These are phyloP conservation scores for Globisporangium abappressorium DNA, from an alignment of 352 stramenopile genomes.

Conservation along the genomic window DNA sequence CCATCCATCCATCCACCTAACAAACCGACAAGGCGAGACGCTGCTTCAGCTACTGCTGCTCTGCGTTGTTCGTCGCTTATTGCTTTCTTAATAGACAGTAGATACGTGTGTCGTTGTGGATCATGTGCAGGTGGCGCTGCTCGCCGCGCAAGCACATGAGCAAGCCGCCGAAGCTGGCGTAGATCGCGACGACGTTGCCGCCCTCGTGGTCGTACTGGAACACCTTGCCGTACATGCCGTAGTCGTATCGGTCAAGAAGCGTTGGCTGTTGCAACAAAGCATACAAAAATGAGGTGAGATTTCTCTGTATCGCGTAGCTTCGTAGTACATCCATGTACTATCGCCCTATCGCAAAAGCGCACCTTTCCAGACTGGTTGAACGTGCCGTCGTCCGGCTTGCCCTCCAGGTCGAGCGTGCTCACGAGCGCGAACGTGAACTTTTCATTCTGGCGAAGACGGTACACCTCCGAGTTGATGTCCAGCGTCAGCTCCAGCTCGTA, in stretches of 20 bases:
- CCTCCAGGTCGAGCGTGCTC: conserved; percentile 95
- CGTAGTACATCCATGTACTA: neutral
- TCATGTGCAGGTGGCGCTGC: conserved; percentile 95
- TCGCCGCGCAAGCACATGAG: conserved; percentile 97
- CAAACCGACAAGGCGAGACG: neutral
- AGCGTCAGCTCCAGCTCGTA: conserved; percentile 97
- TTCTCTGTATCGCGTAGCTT: neutral
- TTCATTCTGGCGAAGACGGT: conserved; percentile 93
- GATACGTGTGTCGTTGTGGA: conserved; percentile 96
- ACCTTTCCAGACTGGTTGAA: conserved; percentile 92
- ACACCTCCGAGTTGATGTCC: conserved; percentile 98
- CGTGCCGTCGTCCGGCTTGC: conserved; percentile 93
- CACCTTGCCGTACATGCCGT: conserved; percentile 98
- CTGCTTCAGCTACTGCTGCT: conserved; percentile 1
- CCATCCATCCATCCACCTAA: conserved; percentile 1
- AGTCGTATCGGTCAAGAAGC: conserved; percentile 97
- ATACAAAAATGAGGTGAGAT: neutral
- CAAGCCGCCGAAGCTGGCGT: conserved; percentile 95
- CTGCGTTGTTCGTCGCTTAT: conserved; percentile 26
- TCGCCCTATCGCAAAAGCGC: conserved; percentile 1
- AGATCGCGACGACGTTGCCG: conserved; percentile 92
- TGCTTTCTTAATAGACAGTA: conserved; percentile 92
- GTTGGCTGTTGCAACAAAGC: conserved; percentile 49
- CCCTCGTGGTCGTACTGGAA: conserved; percentile 97
- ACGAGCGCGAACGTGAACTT: conserved; percentile 96